Conservation (phyloP, 148 eudicot species). For the Spergularia marina region DNA sequence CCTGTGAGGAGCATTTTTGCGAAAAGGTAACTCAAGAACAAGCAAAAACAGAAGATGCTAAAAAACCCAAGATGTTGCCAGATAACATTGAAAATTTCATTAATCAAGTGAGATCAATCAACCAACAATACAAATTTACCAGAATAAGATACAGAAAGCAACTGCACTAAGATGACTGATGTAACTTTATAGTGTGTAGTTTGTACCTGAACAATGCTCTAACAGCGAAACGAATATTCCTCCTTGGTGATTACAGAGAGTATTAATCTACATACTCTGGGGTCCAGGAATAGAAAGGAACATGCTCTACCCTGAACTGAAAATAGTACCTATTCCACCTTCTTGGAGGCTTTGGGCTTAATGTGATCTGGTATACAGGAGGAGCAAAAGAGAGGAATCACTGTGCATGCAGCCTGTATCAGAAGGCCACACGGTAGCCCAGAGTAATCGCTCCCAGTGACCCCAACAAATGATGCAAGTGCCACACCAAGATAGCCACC, state of each 20-base stretch:
- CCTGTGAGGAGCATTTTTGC: not conserved
- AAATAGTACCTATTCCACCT: conserved; percentile 38
- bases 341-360: conserved; percentile 33
- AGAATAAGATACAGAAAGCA: not conserved
- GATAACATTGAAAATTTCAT: not conserved
- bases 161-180: conserved; percentile 13
- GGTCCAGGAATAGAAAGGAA: not conserved
- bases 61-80: not conserved
- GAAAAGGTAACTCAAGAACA: not conserved
- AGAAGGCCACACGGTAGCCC: conserved; percentile 58
- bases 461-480: conserved; percentile 61
- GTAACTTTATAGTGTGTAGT: not conserved
- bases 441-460: conserved; percentile 65
- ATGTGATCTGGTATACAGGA: conserved; percentile 54
- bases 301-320: not conserved
- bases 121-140: conserved; percentile 14
- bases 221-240: not conserved
- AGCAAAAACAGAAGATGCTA: not conserved
- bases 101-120: conserved; percentile 12
- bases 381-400: conserved; percentile 65
- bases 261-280: not conserved
- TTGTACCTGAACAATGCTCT: conserved; percentile 7
- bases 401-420: conserved; percentile 67
- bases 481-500: conserved; percentile 89
- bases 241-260: not conserved